These are phyloP conservation scores for Jaminaea rosea DNA, from an alignment of 1,284 basidiomycete genomes.

Conservation along the genomic window DNA sequence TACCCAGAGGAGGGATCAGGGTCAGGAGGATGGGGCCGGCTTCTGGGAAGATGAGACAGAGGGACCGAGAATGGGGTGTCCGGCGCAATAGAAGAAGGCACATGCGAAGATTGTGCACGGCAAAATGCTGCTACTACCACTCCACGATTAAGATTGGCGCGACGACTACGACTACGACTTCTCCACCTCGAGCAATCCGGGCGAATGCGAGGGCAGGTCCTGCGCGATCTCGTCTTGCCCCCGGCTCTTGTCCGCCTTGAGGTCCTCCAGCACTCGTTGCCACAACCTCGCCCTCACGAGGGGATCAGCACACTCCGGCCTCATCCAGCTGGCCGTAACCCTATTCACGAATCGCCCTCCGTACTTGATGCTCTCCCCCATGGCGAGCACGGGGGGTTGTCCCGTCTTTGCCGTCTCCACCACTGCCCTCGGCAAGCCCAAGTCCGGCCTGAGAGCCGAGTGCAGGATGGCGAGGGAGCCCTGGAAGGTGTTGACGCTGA, in stretches of 20 bases:
- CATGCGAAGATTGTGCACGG: too few species aligned
- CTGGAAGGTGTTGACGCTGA: conserved; percentile 18
- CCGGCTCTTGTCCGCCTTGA: conserved; percentile 26
- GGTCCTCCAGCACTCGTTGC: conserved; percentile 31
- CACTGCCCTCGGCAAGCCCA: conserved; percentile 18
- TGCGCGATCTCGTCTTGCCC: too few species aligned
- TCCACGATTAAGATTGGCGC: too few species aligned
- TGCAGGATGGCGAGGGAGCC: conserved; percentile 21
- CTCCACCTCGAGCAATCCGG: too few species aligned
- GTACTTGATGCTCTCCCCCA: too few species aligned
- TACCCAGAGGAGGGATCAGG: neutral
- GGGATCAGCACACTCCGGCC: conserved; percentile 27
- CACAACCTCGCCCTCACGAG: conserved; percentile 29
- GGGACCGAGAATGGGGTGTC: too few species aligned
- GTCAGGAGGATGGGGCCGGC: neutral
- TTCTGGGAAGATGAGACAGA: conserved; percentile 3
- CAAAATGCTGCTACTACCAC: too few species aligned
- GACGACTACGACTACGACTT: too few species aligned
- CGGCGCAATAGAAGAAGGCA: too few species aligned
- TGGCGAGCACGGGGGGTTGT: neutral
- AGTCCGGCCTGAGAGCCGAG: conserved; percentile 16
- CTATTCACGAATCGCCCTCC: conserved; percentile 32
- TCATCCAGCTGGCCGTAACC: conserved; percentile 8
- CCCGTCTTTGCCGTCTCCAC: conserved; percentile 6
- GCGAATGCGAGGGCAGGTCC: too few species aligned